These are phyloP conservation scores for Metschnikowia baotianmanensis DNA, from an alignment of 805 yeast genomes.

Conservation along the genomic window DNA sequence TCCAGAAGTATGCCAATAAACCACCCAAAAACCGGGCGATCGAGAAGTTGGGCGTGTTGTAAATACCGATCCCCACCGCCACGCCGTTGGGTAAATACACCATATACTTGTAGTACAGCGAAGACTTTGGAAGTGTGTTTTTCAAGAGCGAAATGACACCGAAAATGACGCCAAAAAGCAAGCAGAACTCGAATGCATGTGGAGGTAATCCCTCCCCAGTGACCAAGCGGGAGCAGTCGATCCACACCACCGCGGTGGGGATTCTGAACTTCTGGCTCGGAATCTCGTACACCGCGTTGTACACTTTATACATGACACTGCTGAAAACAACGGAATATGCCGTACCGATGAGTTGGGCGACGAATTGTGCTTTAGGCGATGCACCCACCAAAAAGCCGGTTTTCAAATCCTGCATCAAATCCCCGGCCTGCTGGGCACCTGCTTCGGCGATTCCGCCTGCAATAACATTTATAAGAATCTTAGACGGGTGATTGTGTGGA, in stretches of 20 bases:
- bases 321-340: slow-evolving; percentile 78
- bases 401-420: slow-evolving; percentile 93
- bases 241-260: slow-evolving; percentile 96
- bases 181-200: slow-evolving; percentile 58
- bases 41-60: slow-evolving; percentile 91
- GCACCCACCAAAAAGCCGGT: slow-evolving; percentile 93
- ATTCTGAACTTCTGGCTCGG: slow-evolving; percentile 81
- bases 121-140: slow-evolving; percentile 48
- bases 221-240: slow-evolving; percentile 90
- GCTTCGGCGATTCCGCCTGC: slow-evolving; percentile 99
- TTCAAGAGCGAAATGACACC: slow-evolving; percentile 65
- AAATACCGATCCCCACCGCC: slow-evolving; percentile 96
- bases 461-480: slow-evolving; percentile 78
- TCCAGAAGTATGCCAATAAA: slow-evolving; percentile 58
- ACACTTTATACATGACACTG: slow-evolving; percentile 76
- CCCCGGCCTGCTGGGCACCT: slow-evolving; percentile 99
- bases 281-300: slow-evolving; percentile 77
- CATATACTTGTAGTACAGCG: slow-evolving; percentile 39
- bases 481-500: slow-evolving; percentile 73
- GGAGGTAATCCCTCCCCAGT: slow-evolving; percentile 91
- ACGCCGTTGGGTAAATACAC: slow-evolving; percentile 86
- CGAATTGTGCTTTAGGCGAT: slow-evolving; percentile 86
- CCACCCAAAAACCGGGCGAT: slow-evolving; percentile 94
- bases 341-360: slow-evolving; percentile 88
- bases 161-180: slow-evolving; percentile 63